Percentiles rank a stretch among this genome's conserved stretches.
Conservation (phyloP, 805 yeast species). For the Candida montana region DNA sequence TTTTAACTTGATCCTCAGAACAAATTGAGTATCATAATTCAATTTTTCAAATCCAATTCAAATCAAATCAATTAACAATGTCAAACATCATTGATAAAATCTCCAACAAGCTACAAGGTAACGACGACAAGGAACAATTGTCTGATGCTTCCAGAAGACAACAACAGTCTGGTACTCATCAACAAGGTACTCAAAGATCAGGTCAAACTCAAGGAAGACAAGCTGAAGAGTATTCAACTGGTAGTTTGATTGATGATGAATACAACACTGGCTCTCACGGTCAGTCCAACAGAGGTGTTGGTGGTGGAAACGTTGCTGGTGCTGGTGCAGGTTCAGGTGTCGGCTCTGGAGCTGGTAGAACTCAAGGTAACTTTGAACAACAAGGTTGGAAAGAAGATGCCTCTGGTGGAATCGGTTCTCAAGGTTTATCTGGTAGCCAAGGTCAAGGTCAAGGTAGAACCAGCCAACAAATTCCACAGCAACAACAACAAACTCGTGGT, state of each 20-base stretch:
- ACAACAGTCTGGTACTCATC: conserved; percentile 6
- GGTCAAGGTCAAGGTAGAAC: too few relatives aligned
- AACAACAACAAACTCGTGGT: not conserved
- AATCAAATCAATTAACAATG: conserved; percentile 14
- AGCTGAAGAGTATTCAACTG: not conserved
- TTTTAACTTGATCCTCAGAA: too few relatives aligned
- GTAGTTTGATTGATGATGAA: not conserved
- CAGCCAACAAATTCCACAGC: too few relatives aligned
- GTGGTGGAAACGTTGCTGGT: not conserved
- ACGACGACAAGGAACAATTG: conserved; percentile 6
- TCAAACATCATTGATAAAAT: conserved; percentile 26
- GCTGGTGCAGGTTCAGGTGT: not conserved
- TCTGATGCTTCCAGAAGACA: conserved; percentile 4
- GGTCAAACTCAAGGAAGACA: not conserved
- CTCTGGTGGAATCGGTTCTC: too few relatives aligned
- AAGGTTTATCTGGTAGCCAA: too few relatives aligned
- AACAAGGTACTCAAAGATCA: not conserved
- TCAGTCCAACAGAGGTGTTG: not conserved
- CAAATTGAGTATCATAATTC: too few relatives aligned
- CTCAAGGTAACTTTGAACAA: not conserved
- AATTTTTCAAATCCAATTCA: too few relatives aligned
- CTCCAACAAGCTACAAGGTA: conserved; percentile 21
- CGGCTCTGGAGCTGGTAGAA: too few relatives aligned
- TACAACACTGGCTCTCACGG: not conserved
- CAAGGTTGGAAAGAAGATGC: not conserved